These are phyloP conservation scores for Quercus variabilis DNA, from an alignment of 306 rosid genomes.

Conservation along the genomic window DNA sequence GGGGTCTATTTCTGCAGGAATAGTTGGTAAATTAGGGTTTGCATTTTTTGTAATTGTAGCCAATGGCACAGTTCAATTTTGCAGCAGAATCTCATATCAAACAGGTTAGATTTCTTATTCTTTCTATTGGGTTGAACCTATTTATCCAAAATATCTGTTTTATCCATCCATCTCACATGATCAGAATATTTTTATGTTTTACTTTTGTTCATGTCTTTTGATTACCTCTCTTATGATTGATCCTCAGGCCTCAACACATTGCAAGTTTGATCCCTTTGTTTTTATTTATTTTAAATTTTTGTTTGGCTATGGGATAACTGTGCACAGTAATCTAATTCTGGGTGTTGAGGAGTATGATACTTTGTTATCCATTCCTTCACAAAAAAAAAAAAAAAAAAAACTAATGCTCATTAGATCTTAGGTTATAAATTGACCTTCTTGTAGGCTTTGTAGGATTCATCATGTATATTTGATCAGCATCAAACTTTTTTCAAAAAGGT, in stretches of 20 bases:
- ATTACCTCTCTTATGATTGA: conserved; percentile 23
- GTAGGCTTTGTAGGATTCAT: background rate
- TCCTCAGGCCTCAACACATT: conserved; percentile 8
- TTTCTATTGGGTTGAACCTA: conserved; percentile 21
- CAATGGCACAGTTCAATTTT: conserved; percentile 61
- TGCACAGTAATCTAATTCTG: background rate
- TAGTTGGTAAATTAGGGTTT: conserved; percentile 35
- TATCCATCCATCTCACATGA: background rate
- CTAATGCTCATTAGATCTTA: background rate
- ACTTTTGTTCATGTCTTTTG: conserved; percentile 20
- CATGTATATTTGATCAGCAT: background rate
- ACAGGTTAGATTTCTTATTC: conserved; percentile 56
- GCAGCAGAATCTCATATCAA: conserved; percentile 45
- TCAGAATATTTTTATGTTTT: background rate
- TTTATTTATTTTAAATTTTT: conserved; percentile 9
- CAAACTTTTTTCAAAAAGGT: background rate
- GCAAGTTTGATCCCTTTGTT: conserved; percentile 25
- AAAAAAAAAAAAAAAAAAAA: background rate
- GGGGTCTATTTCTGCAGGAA: conserved; percentile 42
- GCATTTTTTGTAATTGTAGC: conserved; percentile 20
- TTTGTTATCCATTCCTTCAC: background rate
- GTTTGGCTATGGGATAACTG: background rate
- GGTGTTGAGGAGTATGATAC: background rate
- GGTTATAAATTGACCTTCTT: background rate
- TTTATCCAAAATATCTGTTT: conserved; percentile 14